Evolutionary conservation across 176 grass and related monocot species (phyloP).

Genomic region (Eleusine indica): DNA sequence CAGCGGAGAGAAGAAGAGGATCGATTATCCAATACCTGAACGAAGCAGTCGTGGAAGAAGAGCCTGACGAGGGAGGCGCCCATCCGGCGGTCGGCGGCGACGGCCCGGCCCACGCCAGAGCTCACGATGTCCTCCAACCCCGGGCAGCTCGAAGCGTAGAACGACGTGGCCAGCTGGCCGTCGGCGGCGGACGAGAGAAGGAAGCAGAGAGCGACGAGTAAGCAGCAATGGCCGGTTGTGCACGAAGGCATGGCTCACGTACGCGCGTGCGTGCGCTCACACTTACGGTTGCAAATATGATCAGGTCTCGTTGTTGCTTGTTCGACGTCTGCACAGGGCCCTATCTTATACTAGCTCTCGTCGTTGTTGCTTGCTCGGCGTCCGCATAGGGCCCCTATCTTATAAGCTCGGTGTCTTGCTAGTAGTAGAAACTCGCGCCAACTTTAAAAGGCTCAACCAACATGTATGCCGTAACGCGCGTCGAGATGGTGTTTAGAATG

Average conservation of each 20-base stretch:
- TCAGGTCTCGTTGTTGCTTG: too few relatives aligned
- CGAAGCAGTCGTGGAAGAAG: slow-evolving; percentile 89
- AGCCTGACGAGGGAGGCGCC: slow-evolving; percentile 79
- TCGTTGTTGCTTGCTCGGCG: too few relatives aligned
- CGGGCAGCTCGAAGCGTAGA: slow-evolving; percentile 62
- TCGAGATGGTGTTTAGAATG: too few relatives aligned
- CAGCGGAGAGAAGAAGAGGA: too few relatives aligned
- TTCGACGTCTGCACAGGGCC: too few relatives aligned
- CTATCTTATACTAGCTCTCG: too few relatives aligned
- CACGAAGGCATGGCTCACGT: neutral
- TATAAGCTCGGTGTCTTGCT: neutral
- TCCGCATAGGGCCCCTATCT: neutral
- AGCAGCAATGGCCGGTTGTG: neutral
- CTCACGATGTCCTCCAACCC: slow-evolving; percentile 46
- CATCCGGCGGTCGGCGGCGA: slow-evolving; percentile 55
- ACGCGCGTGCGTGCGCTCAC: too few relatives aligned
- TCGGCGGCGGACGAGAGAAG: neutral
- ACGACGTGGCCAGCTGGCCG: slow-evolving; percentile 57
- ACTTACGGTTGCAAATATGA: too few relatives aligned
- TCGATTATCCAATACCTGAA: slow-evolving; percentile 40
- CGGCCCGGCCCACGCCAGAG: slow-evolving; percentile 35
- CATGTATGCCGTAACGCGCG: too few relatives aligned
- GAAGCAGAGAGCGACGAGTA: neutral
- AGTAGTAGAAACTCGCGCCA: too few relatives aligned
- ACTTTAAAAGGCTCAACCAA: too few relatives aligned